These are phyloP conservation scores for Rhinocladiella mackenziei DNA, from an alignment of 2,329 filamentous ascomycete genomes.

Conservation along the genomic window DNA sequence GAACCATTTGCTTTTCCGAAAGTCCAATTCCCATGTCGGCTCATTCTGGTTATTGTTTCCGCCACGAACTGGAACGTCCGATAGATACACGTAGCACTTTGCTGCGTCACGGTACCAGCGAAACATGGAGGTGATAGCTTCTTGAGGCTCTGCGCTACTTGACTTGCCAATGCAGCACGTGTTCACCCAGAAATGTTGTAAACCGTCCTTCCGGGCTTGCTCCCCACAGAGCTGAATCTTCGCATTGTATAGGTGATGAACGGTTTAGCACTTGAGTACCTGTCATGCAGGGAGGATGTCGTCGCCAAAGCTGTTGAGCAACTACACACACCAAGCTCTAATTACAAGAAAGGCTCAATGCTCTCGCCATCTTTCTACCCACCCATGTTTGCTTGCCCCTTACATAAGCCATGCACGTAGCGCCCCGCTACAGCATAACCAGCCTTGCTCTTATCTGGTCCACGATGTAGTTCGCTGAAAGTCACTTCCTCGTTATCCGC, in stretches of 20 bases:
- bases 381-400: too few species aligned
- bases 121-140: slow-evolving; percentile 29
- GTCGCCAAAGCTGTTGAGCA: too few species aligned
- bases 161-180: slow-evolving; percentile 31
- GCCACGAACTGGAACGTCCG: slow-evolving; percentile 3
- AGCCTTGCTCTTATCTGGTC: slow-evolving; percentile 4
- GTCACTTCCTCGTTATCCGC: slow-evolving; percentile 24
- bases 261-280: too few species aligned
- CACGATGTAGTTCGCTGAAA: slow-evolving; percentile 25
- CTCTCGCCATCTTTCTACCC: too few species aligned
- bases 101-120: slow-evolving; percentile 28
- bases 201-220: slow-evolving; percentile 10
- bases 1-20: slow-evolving; percentile 24
- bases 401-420: too few species aligned
- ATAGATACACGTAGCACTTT: too few species aligned
- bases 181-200: slow-evolving; percentile 29
- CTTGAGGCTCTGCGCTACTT: slow-evolving; percentile 24
- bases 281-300: too few species aligned
- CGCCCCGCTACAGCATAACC: too few species aligned
- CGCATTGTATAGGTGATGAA: too few species aligned
- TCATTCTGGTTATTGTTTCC: too few species aligned
- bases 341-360: too few species aligned
- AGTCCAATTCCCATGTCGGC: slow-evolving; percentile 11
- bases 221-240: slow-evolving; percentile 23
- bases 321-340: too few species aligned